Base-by-base conservation (phyloP, 495 filamentous ascomycete species). In the Penicillium egyptiacum region DNA sequence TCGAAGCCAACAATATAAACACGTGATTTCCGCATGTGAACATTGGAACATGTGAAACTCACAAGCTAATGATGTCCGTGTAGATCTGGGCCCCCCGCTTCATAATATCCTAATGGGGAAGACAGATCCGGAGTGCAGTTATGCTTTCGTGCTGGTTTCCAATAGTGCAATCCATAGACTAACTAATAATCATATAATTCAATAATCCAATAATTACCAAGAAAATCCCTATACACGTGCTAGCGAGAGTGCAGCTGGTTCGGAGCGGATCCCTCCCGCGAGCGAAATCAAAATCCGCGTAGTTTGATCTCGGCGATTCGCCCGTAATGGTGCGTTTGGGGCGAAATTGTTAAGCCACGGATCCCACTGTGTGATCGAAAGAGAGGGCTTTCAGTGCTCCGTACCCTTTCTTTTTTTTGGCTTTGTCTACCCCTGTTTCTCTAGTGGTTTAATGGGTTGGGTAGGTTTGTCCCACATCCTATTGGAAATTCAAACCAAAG, bases 1-100 rank as follows among this genome's bases (percentile, higher is more conserved):
- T 5, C 28, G 16, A 39, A 39, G 35, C 6, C 16, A 39, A 39
- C 8, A 10, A 20, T 20, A 30, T 49, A 31, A 28, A 25, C 37
- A 52, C 25, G 31, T 31, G 50, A 42, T 52, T 28, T 35, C 10
- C 28, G 45, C 26, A 48, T 30, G 9, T 31, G 45, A 42, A 41
- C 39, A 41, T 12, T 2, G 16, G 17, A 30, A 28, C 49, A 51
- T 51, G 49, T 40, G 48, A 37, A 50, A 33, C 11, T 14, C 30
- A 33, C 30, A 33, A 25, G 10, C 10, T 5, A 22, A 22, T 17
- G 3, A 11, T n/a, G 35, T 5, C 39, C 50, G 26, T 53, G 50
- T 17, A 30, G 39, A 53, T 42, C 50, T 53, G 17, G 28, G 11
- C 41, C 41, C 47, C 47, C 47, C 47, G 47, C 47, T 50, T 50